Evolutionary conservation across 2,329 filamentous ascomycete genomes (phyloP).

Genomic region (Dactylonectria estremocensis): DNA sequence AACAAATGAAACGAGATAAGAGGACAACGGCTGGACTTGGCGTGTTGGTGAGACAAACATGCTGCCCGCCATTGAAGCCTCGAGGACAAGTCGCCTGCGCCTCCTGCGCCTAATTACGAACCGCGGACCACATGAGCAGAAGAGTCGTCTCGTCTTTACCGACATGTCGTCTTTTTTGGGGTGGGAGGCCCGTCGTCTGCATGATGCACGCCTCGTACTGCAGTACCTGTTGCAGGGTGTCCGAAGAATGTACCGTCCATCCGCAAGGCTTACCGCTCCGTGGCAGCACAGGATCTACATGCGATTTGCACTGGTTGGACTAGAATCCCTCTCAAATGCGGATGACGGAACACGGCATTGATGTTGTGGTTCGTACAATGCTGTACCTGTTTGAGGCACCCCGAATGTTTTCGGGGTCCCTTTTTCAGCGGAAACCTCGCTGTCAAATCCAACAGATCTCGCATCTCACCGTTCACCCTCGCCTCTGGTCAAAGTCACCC

Average conservation of each 20-base stretch:
- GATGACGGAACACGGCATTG: neutral
- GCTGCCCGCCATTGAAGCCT: conserved; percentile 9
- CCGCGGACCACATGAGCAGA: neutral
- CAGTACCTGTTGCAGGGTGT: neutral
- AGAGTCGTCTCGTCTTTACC: neutral
- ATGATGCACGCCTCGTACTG: neutral
- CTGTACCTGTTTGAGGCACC: conserved; percentile 3
- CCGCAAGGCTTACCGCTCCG: neutral
- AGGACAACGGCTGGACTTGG: conserved; percentile 14
- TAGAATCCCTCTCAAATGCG: conserved; percentile 19
- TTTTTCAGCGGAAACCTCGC: neutral
- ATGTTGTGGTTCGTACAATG: neutral
- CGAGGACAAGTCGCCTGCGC: neutral
- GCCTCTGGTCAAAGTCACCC: neutral
- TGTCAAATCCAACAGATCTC: neutral
- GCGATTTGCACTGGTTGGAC: conserved; percentile 1
- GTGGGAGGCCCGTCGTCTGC: neutral
- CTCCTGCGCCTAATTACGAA: neutral
- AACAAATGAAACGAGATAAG: no score
- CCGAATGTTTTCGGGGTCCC: conserved; percentile 26
- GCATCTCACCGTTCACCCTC: neutral
- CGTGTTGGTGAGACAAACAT: conserved; percentile 17
- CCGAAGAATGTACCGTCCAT: conserved; percentile 9
- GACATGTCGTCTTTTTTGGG: neutral
- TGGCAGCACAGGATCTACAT: conserved; percentile 10